These are phyloP conservation scores for Epichloe sylvatica DNA, from an alignment of 2,329 filamentous ascomycete genomes.

Conservation along the genomic window DNA sequence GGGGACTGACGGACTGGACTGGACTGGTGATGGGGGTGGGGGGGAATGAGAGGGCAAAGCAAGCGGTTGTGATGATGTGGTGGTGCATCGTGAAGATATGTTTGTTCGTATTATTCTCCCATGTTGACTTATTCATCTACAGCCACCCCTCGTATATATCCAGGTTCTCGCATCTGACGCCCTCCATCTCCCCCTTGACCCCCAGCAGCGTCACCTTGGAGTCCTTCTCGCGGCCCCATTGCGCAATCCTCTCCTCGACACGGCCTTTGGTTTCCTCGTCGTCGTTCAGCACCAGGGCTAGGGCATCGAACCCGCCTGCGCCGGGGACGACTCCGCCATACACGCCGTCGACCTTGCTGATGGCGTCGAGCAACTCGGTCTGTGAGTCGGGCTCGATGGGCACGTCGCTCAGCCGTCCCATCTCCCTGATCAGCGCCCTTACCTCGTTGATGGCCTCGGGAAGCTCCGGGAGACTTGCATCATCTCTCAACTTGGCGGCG, in stretches of 20 bases:
- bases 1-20: too few relatives aligned
- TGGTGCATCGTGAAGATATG: too few relatives aligned
- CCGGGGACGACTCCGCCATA: conserved; percentile 87
- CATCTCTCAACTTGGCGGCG: conserved; percentile 46
- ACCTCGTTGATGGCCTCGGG: conserved; percentile 33
- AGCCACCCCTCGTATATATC: conserved; percentile 32
- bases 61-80: too few relatives aligned
- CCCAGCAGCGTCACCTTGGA: conserved; percentile 53
- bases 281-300: conserved; percentile 67
- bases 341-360: conserved; percentile 60
- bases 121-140: conserved; percentile 3
- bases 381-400: conserved; percentile 83
- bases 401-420: conserved; percentile 61
- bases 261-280: conserved; percentile 46
- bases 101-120: too few relatives aligned
- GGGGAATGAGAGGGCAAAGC: too few relatives aligned
- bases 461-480: conserved; percentile 29
- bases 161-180: conserved; percentile 35
- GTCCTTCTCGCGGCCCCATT: conserved; percentile 48
- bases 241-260: conserved; percentile 47
- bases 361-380: conserved; percentile 68
- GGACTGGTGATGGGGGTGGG: too few relatives aligned
- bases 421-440: conserved; percentile 54
- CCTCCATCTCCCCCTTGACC: conserved; percentile 60
- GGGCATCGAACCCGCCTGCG: conserved; percentile 84